Base-by-base conservation (phyloP, 2,329 filamentous ascomycete genomes). In the Cyphellophora europaea region DNA sequence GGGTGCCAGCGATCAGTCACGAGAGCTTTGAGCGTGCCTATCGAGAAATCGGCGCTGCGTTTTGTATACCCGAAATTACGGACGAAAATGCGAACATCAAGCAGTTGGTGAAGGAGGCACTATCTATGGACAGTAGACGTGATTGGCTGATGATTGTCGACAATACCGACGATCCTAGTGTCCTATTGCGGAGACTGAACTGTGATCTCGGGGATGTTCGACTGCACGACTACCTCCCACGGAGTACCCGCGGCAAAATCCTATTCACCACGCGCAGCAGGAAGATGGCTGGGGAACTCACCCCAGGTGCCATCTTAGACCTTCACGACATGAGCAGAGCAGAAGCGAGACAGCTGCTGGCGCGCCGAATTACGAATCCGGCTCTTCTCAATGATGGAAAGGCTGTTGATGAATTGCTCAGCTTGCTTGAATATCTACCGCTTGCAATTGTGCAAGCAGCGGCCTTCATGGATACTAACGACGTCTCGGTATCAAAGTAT, bases 191-290 rank as follows among this genome's bases (percentile, higher is more conserved):
- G 31, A 18, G n/a, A n/a, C 17, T 10, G 17, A 12, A 19, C 6
- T 5, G 6, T 15, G 18, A n/a, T 16, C n/a, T 12, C 10, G 11
- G n/a, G 27, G n/a, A 12, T 14, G 14, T 11, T 21, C 21, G n/a
- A 10, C 19, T 11, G 5, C n/a, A 11, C 8, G 35, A 41, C 19
- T 51, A 41, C 35, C 21, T 53, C n/a, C 51, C 46, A 10, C 15
- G 32, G 23, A 45, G 19, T 11, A 5, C 3, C 5, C 38, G 47
- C 28, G 44, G 50, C 3, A 33, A 30, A 10, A 49, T 58, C 29
- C 17, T 60, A 0, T 50, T 60, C 13, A 61, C 56, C 0, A 55
- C 50, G 2, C 41, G 54, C 10, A 54, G 48, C 12, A 23, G 31
- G 32, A 36, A 33, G 16, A 27, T 43, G 4, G 49, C 44, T 6